Evolutionary conservation across 148 eudicot species (phyloP), one percentile per base, ranked within the genome.

Genomic region (Camellia sinensis): DNA sequence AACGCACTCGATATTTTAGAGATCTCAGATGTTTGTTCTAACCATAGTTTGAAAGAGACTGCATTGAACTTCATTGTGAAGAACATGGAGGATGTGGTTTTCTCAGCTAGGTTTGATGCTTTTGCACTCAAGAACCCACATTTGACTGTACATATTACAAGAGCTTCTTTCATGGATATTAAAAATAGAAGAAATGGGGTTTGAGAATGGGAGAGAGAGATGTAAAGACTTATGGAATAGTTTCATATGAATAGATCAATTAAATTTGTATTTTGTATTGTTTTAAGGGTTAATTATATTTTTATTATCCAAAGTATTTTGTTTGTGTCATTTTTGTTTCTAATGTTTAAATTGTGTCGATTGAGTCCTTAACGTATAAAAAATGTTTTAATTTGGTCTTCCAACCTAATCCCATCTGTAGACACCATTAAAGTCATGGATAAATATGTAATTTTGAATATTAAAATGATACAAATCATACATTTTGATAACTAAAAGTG

Each of bases 111-210:
- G 67, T 95, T 91, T 83, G 98, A 95, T 82, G 87, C 85, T 0
- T 95, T 95, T 86, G 92, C 98, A 46, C 90, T 95, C 54, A 93
- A 90, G 87, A 95, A 93, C 67, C 94, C 98, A 14, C 97, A 93
- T 84, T 80, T 93, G 43, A 89, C 94, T 78, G 94, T 93, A 54
- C 96, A 93, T 75, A 95, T 95, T 56, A 93, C 93, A 18, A 89
- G 98, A 87, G 96, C 97, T 0, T 89, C 95, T 0, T 93, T 89
- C 80, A 73, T 89, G 82, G 97, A 95, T 79, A 82, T 93, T 2
- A 90, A 85, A 80, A 89, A 80, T 84, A 86, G 83, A 78, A 86
- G 92, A 86, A 82, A 57, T 83, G 82, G 79, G 78, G 50, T 80
- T 82, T 88, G 62, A 53, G 14, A 13, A 9, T 62, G 14, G 67